phyloP scores from a whole-genome alignment of 345 rosid species.

The Viola odorata region DNA sequence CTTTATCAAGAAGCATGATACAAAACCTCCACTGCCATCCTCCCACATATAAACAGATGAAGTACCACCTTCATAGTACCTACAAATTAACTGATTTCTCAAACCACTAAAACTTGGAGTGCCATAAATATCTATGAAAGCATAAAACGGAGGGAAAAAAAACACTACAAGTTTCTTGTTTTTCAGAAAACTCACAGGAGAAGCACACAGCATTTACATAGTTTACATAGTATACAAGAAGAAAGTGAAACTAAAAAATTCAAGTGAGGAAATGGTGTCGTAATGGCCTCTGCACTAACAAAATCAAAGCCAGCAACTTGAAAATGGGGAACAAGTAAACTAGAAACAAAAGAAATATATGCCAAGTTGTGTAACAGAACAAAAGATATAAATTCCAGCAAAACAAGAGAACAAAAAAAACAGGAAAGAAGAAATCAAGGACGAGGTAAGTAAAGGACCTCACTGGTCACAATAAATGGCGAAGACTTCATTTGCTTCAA shows the following conservation, averaged over 20 bases:
- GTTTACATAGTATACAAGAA: too few relatives aligned
- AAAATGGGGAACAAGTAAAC: not conserved
- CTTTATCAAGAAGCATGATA: slow-evolving; percentile 86
- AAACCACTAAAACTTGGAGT: slow-evolving; percentile 12
- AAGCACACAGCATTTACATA: too few relatives aligned
- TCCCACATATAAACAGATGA: slow-evolving; percentile 98
- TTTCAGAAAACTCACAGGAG: too few relatives aligned
- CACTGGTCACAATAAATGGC: slow-evolving; percentile 97
- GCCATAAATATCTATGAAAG: slow-evolving; percentile 7
- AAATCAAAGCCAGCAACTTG: not conserved
- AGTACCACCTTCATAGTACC: slow-evolving; percentile 98
- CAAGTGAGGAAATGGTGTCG: too few relatives aligned
- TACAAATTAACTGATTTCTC: slow-evolving; percentile 35
- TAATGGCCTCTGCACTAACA: not conserved
- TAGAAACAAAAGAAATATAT: not conserved
- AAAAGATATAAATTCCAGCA: not conserved
- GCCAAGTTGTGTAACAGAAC: not conserved
- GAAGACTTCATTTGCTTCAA: slow-evolving; percentile 87
- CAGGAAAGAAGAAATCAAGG: slow-evolving; percentile 16
- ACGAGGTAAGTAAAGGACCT: slow-evolving; percentile 88
- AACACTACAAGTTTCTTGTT: too few relatives aligned
- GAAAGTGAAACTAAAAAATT: too few relatives aligned
- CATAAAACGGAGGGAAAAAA: not conserved
- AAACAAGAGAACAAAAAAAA: not conserved
- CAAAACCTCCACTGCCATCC: slow-evolving; percentile 88